Conservation (phyloP, 2,329 filamentous ascomycete genomes). For the Cladosporium sp. region DNA sequence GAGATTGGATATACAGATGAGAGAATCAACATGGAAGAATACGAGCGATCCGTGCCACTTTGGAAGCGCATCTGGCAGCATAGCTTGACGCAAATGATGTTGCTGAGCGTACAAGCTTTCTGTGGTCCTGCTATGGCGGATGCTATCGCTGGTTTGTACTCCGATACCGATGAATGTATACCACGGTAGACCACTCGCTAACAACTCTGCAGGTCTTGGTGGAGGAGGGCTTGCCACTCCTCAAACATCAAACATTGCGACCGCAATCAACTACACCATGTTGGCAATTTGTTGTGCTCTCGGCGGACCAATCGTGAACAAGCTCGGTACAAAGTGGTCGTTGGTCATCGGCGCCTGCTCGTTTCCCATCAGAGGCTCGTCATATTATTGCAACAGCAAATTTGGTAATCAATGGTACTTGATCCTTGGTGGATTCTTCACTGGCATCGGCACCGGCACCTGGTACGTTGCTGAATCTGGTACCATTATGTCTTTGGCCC, state of each 20-base stretch:
- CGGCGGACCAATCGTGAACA: slow-evolving; percentile 45
- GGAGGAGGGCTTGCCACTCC: slow-evolving; percentile 30
- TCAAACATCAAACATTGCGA: slow-evolving; percentile 30
- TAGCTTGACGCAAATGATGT: slow-evolving; percentile 53
- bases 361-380: slow-evolving; percentile 41
- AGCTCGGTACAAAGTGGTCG: slow-evolving; percentile 42
- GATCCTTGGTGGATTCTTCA: slow-evolving; percentile 24
- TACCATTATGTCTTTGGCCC: slow-evolving; percentile 43
- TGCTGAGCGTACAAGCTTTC: slow-evolving; percentile 48
- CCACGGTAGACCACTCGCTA: slow-evolving; percentile 49
- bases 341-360: slow-evolving; percentile 42
- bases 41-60: slow-evolving; percentile 37
- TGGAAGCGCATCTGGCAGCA: slow-evolving; percentile 52
- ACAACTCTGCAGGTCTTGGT: slow-evolving; percentile 34
- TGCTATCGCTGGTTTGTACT: slow-evolving; percentile 46
- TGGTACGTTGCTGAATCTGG: slow-evolving; percentile 41
- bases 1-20: slow-evolving; percentile 27
- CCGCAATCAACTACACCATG: slow-evolving; percentile 28
- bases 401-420: slow-evolving; percentile 38
- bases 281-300: slow-evolving; percentile 29
- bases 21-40: slow-evolving; percentile 43
- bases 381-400: slow-evolving; percentile 40
- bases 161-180: slow-evolving; percentile 42
- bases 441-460: slow-evolving; percentile 9
- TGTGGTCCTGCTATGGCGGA: slow-evolving; percentile 31